A percentile compares a stretch with the other conserved stretches of the same genome.
Evolutionary conservation across 345 rosid genomes (phyloP).

Genomic region (Euphorbia lathyris): DNA sequence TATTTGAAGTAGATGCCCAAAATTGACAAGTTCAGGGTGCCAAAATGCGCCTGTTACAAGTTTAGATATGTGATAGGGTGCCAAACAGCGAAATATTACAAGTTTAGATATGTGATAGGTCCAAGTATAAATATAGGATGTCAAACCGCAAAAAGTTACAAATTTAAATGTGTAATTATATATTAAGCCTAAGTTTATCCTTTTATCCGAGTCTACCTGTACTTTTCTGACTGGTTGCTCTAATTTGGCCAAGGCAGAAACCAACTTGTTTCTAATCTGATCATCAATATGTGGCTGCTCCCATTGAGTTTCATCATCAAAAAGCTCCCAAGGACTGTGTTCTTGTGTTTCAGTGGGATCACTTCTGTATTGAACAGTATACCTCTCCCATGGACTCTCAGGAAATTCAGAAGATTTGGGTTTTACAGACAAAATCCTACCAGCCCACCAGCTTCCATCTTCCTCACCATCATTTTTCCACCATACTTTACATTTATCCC

Average conservation of each 20-base stretch:
- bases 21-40: no score
- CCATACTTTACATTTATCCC: constrained; percentile 96
- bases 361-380: constrained; percentile 64
- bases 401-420: constrained; percentile 73
- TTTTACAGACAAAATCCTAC: constrained; percentile 66
- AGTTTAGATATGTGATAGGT: no score
- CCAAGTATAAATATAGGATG: no score
- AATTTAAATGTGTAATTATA: no score
- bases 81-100: no score
- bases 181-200: background rate
- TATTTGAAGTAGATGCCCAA: no score
- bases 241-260: constrained; percentile 53
- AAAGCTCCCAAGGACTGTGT: constrained; percentile 99
- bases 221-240: constrained; percentile 52
- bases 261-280: constrained; percentile 44
- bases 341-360: constrained; percentile 69
- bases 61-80: no score
- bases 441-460: constrained; percentile 96
- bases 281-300: constrained; percentile 73
- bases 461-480: constrained; percentile 87
- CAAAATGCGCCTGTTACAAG: no score
- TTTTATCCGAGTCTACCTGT: constrained; percentile 41
- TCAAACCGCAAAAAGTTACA: no score
- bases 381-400: constrained; percentile 98
- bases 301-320: constrained; percentile 64